Base-by-base conservation (phyloP, 768 basidiomycete genomes). In the Mycena galericulata region DNA sequence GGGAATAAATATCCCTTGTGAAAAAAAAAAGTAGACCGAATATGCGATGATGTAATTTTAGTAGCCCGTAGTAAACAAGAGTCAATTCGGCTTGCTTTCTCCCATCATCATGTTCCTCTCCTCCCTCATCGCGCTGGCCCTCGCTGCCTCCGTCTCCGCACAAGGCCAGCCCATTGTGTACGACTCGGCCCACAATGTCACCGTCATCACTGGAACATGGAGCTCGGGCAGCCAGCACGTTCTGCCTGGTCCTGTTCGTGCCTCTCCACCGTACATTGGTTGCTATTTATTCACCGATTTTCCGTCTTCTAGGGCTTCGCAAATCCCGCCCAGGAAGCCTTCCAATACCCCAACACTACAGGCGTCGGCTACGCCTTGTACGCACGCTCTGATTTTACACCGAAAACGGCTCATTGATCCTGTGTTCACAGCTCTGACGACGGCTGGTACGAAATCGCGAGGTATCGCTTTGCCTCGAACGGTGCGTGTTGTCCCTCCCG, bases 341-440 rank as follows among this genome's bases (percentile, higher is more conserved):
- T 99, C 81, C 88, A 62, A 36, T 97, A 97, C 77, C 97, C 98
- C 5, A 76, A 77, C 62, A 96, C 89, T 22, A 94, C 96, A 1
- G 98, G 98, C 32, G 86, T 98, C 8, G 91, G 92, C 6, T 95
- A 88, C 77, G 93, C 96, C 32, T 97, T 98, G 95, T 97, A 75
- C 78, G 95, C 85, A 26, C n/a, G n/a, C n/a, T n/a, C n/a, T n/a
- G n/a, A n/a, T n/a, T n/a, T n/a, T n/a, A n/a, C n/a, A n/a, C n/a
- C n/a, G n/a, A n/a, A n/a, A n/a, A n/a, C n/a, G n/a, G n/a, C n/a
- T n/a, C n/a, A n/a, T n/a, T n/a, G n/a, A n/a, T n/a, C n/a, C n/a
- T n/a, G n/a, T n/a, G n/a, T n/a, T n/a, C n/a, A n/a, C 67, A 95
- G 94, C 82, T 87, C 93, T 58, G 77, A 80, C 40, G 89, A 92